Base-by-base conservation (phyloP, 768 basidiomycete species). In the Nevesoporus exiguus region DNA sequence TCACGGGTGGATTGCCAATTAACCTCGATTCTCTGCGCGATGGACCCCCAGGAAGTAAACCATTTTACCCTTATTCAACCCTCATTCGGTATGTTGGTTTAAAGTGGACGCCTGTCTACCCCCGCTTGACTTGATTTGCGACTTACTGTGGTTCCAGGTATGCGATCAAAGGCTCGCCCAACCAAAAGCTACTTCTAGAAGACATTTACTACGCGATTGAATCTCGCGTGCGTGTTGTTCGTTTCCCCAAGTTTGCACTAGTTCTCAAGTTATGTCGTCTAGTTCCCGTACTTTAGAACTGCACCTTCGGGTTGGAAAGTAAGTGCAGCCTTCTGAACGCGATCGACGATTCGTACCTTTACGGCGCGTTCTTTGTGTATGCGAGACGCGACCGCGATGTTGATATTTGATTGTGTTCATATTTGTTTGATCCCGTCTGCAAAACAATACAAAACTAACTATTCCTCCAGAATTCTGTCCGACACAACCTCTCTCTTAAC, bases 301-400 rank as follows among this genome's bases (percentile, higher is more conserved):
- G 91, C 91, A 6, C 90, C 90, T 34, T 84, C 85, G 56, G 91
- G 91, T n/a, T 93, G 91, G 91, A 93, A 93, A 78, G 90, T 90
- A 64, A 80, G 85, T 71, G 45, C 43, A 3, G 15, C 15, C 40
- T 27, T 31, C 17, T 22, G 42, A 39, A 25, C 47, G 33, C 24
- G 52, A 47, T 52, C 41, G n/a, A 49, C 48, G 3, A 30, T 40
- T 48, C 25, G 21, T 47, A n/a, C 39, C 39, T 8, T 46, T 33
- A 8, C 42, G 45, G 17, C 39, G 54, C 44, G 59, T 57, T 47
- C 43, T 53, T n/a, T 30, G 33, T 51, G 24, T 52, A 52, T 48
- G 22, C 54, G 59, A 45, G 60, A 69, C 78, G 78, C 76, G 81
- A 76, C 71, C 80, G 80, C 74, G 80, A 74, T 83, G 81, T 82